Evolutionary conservation across 495 filamentous ascomycete genomes (phyloP).

Genomic region (Talaromyces trachyspermus): DNA sequence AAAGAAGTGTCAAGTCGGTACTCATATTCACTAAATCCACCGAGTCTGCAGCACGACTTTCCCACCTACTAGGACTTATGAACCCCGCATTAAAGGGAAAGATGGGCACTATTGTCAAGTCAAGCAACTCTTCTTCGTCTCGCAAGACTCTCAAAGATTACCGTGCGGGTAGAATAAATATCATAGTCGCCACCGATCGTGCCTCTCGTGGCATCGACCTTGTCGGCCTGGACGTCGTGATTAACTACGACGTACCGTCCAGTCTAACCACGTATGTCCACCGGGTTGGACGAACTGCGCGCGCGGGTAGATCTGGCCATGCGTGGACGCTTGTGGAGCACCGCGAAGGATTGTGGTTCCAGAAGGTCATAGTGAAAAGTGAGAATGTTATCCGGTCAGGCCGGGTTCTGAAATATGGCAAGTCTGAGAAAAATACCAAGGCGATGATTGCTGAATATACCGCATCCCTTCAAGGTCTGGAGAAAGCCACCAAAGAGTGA

Average conservation of each 20-base stretch:
- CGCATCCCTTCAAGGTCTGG: slow-evolving; percentile 45
- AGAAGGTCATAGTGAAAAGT: slow-evolving; percentile 59
- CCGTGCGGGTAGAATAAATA: slow-evolving; percentile 51
- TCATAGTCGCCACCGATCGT: slow-evolving; percentile 86
- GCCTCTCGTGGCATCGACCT: slow-evolving; percentile 91
- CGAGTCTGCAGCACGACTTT: slow-evolving; percentile 72
- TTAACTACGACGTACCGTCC: slow-evolving; percentile 90
- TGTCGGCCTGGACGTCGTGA: slow-evolving; percentile 65
- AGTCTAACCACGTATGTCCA: slow-evolving; percentile 81
- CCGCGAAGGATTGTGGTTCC: slow-evolving; percentile 79
- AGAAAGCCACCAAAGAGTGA: slow-evolving; percentile 30
- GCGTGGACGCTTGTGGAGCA: slow-evolving; percentile 79
- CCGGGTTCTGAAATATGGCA: slow-evolving; percentile 37
- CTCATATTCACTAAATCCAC: slow-evolving; percentile 88
- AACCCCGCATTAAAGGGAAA: slow-evolving; percentile 47
- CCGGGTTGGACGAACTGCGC: slow-evolving; percentile 83
- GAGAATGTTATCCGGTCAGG: slow-evolving; percentile 36
- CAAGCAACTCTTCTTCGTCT: slow-evolving; percentile 56
- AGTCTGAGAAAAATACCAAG: slow-evolving; percentile 32
- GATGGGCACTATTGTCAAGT: slow-evolving; percentile 68
- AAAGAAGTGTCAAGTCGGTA: slow-evolving; percentile 26
- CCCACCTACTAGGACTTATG: slow-evolving; percentile 65
- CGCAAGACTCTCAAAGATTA: slow-evolving; percentile 60
- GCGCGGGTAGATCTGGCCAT: slow-evolving; percentile 67
- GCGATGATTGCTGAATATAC: slow-evolving; percentile 53